Base-by-base conservation (phyloP, 805 yeast genomes). In the Starmerella bacillaris region DNA sequence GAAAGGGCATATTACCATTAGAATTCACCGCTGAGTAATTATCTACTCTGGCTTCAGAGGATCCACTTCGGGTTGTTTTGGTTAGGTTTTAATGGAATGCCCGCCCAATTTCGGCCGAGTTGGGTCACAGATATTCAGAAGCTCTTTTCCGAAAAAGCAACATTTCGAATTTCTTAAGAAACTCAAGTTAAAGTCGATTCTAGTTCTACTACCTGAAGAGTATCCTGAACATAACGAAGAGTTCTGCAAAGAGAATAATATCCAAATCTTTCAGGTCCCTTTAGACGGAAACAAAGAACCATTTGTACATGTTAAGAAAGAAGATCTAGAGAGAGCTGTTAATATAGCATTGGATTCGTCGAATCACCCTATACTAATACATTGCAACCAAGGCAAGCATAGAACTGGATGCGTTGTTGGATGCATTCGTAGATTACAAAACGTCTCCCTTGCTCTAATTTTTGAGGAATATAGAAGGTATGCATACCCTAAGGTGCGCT, bases 361-460 rank as follows among this genome's bases (percentile, higher is more conserved):
- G 17, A 86, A 89, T 55, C 96, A 83, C 39, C 98, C 98, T 2
- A 62, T 89, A 9, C 60, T 89, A 43, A 79, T 89, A 30, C 98
- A 89, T 55, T 89, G 98, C 58, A 89, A 89, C 57, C 62, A 94
- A 39, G 98, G 98, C 8, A 89, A 86, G 41, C 98, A 89, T 55
- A 65, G 98, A 46, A 89, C 98, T 0, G 98, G 98, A 0, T 89
- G 96, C 55, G 63, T 89, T 12, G 84, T 89, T 21, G 98, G 98
- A 2, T 86, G 94, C 51, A 64, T 89, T 22, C 60, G 98, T 40
- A 64, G 89, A 47, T 58, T 84, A 35, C 96, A 86, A 51, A 72
- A 74, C 40, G 89, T 98, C 98, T 75, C 92, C 2, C 57, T 83
- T 43, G 76, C 94, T 2, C 78, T 86, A 72, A 89, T 86, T 15